Evolutionary conservation across 495 filamentous ascomycete species (phyloP).

Genomic region (Clavariopsis aquatica): DNA sequence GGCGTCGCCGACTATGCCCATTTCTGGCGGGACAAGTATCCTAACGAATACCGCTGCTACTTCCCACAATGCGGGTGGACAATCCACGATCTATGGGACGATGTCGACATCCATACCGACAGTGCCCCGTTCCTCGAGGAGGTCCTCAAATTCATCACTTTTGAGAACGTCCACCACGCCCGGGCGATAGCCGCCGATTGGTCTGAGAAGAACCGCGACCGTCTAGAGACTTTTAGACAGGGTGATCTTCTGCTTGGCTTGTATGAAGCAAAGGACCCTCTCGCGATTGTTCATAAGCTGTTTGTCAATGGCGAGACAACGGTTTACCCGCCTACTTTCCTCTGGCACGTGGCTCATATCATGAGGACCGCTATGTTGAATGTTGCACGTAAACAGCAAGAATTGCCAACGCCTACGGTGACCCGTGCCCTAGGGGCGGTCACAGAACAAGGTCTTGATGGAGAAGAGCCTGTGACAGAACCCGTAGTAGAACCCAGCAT

Average conservation of each 20-base stretch:
- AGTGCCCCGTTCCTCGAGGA: conserved; percentile 50
- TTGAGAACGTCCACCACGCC: conserved; percentile 13
- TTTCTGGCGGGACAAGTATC: conserved; percentile 42
- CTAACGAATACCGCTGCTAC: conserved; percentile 37
- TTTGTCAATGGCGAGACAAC: conserved; percentile 17
- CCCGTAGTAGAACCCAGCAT: background rate
- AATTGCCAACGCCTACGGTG: background rate
- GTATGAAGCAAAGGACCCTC: conserved; percentile 6
- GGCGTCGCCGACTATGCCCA: conserved; percentile 34
- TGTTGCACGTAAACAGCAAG: background rate
- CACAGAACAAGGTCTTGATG: too few species aligned
- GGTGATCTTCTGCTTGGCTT: background rate
- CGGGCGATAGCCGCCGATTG: conserved; percentile 10
- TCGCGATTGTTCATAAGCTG: conserved; percentile 22
- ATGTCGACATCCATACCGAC: conserved; percentile 51
- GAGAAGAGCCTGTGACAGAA: conserved; percentile 1
- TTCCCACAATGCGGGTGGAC: conserved; percentile 39
- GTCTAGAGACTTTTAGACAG: conserved; percentile 1
- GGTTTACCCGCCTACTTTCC: conserved; percentile 2
- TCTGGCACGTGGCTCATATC: conserved; percentile 24
- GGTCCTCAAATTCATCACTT: conserved; percentile 24
- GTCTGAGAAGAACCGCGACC: conserved; percentile 13
- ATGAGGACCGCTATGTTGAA: conserved; percentile 8
- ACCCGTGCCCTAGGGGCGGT: background rate
- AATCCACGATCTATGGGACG: conserved; percentile 57